Evolutionary conservation across 805 yeast species (phyloP).

Genomic region (Debaryomyces hansenii): DNA sequence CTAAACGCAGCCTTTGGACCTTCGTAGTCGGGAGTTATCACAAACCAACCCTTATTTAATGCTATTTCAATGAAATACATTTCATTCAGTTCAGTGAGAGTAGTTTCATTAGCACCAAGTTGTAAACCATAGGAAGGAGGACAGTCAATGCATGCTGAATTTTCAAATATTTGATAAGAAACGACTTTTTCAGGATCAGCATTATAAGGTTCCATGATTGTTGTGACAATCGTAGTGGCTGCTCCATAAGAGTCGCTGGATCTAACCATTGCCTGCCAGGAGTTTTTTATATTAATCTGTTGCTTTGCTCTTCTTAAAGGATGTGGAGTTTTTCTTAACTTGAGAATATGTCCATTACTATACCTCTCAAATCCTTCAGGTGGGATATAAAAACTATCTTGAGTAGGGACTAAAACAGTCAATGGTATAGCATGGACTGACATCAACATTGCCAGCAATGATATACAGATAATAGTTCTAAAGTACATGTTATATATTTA

Average conservation of each 20-base stretch:
- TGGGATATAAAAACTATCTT: slow-evolving; percentile 25
- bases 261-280: slow-evolving; percentile 23
- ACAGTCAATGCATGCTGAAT: slow-evolving; percentile 25
- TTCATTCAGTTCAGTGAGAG: slow-evolving; percentile 15
- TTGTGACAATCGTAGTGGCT: slow-evolving; percentile 23
- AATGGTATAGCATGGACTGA: neutral
- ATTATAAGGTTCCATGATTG: slow-evolving; percentile 29
- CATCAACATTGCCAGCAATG: neutral
- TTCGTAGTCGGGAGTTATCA: slow-evolving; percentile 35
- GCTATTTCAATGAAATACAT: slow-evolving; percentile 17
- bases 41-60: slow-evolving; percentile 30
- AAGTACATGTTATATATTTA: too few relatives aligned
- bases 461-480: too few relatives aligned
- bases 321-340: slow-evolving; percentile 18
- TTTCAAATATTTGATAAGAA: slow-evolving; percentile 30
- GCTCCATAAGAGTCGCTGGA: slow-evolving; percentile 25
- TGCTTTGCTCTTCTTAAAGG: slow-evolving; percentile 15
- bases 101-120: slow-evolving; percentile 11
- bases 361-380: slow-evolving; percentile 20
- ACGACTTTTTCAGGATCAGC: slow-evolving; percentile 24
- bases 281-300: slow-evolving; percentile 18
- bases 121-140: slow-evolving; percentile 25
- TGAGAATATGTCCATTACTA: slow-evolving; percentile 24
- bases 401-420: neutral
- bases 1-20: slow-evolving; percentile 32